phyloP scores from a whole-genome alignment of 805 yeast species.

The Myxozyma melibiosi region DNA sequence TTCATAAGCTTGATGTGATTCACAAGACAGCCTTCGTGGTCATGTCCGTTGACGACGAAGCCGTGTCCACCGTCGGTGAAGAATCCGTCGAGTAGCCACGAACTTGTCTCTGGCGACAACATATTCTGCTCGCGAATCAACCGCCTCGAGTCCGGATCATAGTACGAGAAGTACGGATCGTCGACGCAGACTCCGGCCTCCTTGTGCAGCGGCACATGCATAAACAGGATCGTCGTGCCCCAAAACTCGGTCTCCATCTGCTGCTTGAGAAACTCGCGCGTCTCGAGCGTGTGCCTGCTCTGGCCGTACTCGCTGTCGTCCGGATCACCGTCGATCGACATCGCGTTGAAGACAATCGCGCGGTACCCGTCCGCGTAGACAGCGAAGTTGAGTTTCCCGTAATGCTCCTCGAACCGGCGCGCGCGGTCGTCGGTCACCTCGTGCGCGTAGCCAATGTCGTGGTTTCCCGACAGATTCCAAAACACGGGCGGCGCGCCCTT shows the following conservation, averaged over 20 bases:
- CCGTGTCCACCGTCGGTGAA: conserved; percentile 57
- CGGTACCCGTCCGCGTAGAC: conserved; percentile 77
- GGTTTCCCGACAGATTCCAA: conserved; percentile 89
- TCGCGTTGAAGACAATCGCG: conserved; percentile 80
- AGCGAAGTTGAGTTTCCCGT: conserved; percentile 85
- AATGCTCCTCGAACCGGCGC: conserved; percentile 70
- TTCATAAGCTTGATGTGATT: conserved; percentile 8
- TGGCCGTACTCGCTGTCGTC: conserved; percentile 52
- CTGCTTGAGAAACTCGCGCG: conserved; percentile 72
- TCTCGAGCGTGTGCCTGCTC: conserved; percentile 59
- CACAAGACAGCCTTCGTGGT: conserved; percentile 87
- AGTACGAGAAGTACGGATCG: conserved; percentile 73
- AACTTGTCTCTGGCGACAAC: conserved; percentile 65
- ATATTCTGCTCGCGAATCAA: conserved; percentile 81
- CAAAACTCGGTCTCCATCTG: conserved; percentile 49
- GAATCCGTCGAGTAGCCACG: conserved; percentile 67
- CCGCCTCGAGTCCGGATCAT: conserved; percentile 55
- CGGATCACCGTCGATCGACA: conserved; percentile 89
- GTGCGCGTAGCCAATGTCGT: conserved; percentile 93
- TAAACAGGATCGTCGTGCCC: conserved; percentile 80
- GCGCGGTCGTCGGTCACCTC: conserved; percentile 92
- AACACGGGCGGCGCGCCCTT: conserved; percentile 41
- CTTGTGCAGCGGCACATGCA: conserved; percentile 90
- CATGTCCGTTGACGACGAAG: conserved; percentile 88
- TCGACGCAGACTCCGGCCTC: conserved; percentile 80